phyloP scores from a whole-genome alignment of 73 alveolate genomes.

The Effrenium voratum region DNA sequence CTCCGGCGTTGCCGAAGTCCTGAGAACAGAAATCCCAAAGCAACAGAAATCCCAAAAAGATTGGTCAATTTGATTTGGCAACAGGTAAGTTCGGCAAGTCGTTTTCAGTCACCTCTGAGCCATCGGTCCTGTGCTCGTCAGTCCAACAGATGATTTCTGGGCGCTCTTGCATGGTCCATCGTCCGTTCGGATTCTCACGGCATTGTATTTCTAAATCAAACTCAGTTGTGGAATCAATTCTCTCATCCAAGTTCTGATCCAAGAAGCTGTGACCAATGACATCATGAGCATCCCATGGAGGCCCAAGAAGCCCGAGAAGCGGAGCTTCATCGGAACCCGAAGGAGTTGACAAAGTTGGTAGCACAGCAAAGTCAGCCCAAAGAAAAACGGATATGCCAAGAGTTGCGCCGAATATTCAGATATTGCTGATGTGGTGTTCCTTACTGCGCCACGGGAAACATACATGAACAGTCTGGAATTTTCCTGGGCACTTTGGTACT shows the following conservation, averaged over 20 bases:
- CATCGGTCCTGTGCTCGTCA: conserved; percentile 11
- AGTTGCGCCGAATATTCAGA: background rate
- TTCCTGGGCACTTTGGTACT: no score
- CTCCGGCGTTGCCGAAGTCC: no score
- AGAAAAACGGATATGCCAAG: background rate
- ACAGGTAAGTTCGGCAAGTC: no score
- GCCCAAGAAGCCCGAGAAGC: background rate
- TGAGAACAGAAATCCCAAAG: no score
- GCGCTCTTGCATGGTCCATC: background rate
- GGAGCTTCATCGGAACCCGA: background rate
- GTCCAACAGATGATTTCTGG: background rate
- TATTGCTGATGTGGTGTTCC: background rate
- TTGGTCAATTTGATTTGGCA: no score
- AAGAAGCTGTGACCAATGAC: background rate
- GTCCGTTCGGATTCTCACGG: background rate
- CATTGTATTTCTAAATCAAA: no score
- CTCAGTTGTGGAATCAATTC: no score
- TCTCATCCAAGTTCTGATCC: background rate
- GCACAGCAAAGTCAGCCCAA: background rate
- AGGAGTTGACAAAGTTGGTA: background rate
- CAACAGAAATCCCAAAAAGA: background rate
- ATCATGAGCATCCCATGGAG: background rate
- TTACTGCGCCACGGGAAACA: no score
- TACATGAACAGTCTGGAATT: no score
- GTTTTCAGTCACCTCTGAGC: background rate